These are phyloP conservation scores for Plasmodium reichenowi DNA, from an alignment of 169 alveolate genomes.

Conservation along the genomic window DNA sequence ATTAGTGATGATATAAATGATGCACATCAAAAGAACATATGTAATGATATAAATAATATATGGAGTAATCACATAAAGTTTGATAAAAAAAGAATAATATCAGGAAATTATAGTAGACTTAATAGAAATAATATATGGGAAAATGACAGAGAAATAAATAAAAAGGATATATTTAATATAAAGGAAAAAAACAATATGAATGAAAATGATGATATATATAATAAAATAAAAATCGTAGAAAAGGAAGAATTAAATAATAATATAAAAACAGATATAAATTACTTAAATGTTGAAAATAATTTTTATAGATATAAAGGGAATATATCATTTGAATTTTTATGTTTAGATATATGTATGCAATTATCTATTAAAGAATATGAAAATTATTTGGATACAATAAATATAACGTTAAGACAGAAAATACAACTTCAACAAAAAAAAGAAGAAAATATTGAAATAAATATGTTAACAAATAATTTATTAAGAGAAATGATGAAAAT, in stretches of 20 bases:
- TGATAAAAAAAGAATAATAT: too few species aligned
- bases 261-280: constrained; percentile 12
- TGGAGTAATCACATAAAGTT: too few species aligned
- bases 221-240: neutral
- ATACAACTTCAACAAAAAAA: constrained; percentile 43
- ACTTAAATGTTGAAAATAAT: constrained; percentile 35
- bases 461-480: constrained; percentile 40
- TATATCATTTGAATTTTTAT: constrained; percentile 33
- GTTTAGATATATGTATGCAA: constrained; percentile 68
- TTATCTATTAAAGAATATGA: constrained; percentile 58
- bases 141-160: too few species aligned
- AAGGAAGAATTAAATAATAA: neutral
- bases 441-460: constrained; percentile 54
- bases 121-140: too few species aligned
- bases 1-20: too few species aligned
- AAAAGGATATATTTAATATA: too few species aligned
- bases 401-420: constrained; percentile 12
- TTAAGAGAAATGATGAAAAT: constrained; percentile 69
- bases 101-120: too few species aligned
- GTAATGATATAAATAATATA: too few species aligned
- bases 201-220: too few species aligned
- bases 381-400: constrained; percentile 18
- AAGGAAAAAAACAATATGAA: too few species aligned
- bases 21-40: too few species aligned
- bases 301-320: constrained; percentile 49